phyloP scores from a whole-genome alignment of 2,329 filamentous ascomycete species.

The Tricladium varicosporioides region DNA sequence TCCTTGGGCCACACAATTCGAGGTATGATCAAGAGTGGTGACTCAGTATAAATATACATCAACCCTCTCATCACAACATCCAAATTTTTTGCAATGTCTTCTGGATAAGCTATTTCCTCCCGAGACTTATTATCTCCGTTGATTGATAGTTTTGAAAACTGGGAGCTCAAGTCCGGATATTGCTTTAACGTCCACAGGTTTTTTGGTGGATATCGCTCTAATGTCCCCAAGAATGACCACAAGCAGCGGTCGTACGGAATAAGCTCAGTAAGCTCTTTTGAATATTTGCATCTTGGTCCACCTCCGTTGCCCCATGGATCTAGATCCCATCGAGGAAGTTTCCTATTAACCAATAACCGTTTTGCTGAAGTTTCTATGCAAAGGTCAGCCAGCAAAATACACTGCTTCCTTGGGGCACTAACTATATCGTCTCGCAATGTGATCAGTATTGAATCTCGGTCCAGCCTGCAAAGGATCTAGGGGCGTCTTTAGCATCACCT shows the following conservation, averaged over 20 bases:
- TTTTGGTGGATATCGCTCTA: slow-evolving; percentile 8
- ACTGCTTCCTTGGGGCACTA: too few species aligned
- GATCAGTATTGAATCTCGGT: slow-evolving; percentile 7
- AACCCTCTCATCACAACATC: slow-evolving; percentile 6
- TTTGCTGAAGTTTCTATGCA: neutral
- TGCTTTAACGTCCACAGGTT: neutral
- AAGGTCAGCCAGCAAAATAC: too few species aligned
- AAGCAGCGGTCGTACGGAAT: slow-evolving; percentile 15
- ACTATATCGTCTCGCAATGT: slow-evolving; percentile 6
- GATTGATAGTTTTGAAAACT: neutral
- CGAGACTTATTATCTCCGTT: neutral
- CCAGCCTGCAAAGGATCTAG: slow-evolving; percentile 12
- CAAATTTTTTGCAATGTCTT: slow-evolving; percentile 3
- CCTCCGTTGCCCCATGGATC: neutral
- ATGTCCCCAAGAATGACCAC: slow-evolving; percentile 9
- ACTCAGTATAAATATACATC: slow-evolving; percentile 10
- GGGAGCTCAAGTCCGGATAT: too few species aligned
- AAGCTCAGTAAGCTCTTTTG: slow-evolving; percentile 5
- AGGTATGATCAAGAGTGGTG: neutral
- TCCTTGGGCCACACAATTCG: slow-evolving; percentile 5
- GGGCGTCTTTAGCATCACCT: slow-evolving; percentile 14
- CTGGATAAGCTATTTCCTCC: slow-evolving; percentile 5
- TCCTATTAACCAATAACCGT: neutral
- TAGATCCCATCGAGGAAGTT: neutral
- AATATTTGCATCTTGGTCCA: neutral